Evolutionary conservation across 2,329 filamentous ascomycete species (phyloP).

Genomic region (Botrytis hyacinthi): DNA sequence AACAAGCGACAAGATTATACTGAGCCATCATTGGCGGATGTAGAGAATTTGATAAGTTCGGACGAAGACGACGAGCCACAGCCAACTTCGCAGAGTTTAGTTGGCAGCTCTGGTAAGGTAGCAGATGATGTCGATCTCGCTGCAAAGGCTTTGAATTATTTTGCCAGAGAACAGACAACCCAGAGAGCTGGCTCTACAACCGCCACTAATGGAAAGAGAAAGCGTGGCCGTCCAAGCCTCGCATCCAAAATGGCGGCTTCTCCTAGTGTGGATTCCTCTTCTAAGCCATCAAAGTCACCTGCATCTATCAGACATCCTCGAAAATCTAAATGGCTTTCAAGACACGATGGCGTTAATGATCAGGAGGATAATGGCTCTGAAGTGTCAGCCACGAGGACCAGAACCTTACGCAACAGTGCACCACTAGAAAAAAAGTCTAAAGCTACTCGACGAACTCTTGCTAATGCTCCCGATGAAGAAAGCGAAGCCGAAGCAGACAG

Average conservation of each 20-base stretch:
- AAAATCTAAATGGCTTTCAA: slow-evolving; percentile 34
- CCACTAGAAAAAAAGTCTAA: background rate
- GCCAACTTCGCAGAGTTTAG: slow-evolving; percentile 7
- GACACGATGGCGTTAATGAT: slow-evolving; percentile 30
- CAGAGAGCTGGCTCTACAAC: slow-evolving; percentile 1
- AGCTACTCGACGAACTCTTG: background rate
- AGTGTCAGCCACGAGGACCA: background rate
- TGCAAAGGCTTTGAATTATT: slow-evolving; percentile 28
- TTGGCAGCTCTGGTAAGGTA: slow-evolving; percentile 7
- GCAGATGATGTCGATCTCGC: slow-evolving; percentile 28
- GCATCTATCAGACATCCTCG: slow-evolving; percentile 29
- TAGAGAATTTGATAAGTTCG: slow-evolving; percentile 24
- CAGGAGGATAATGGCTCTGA: slow-evolving; percentile 15
- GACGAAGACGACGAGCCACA: background rate
- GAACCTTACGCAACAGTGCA: background rate
- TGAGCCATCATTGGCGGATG: slow-evolving; percentile 30
- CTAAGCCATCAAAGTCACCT: slow-evolving; percentile 10
- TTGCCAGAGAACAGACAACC: slow-evolving; percentile 20
- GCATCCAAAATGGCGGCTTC: slow-evolving; percentile 2
- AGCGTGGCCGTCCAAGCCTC: slow-evolving; percentile 22
- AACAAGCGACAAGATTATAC: slow-evolving; percentile 29
- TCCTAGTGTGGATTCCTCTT: background rate
- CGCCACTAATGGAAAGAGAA: slow-evolving; percentile 22
- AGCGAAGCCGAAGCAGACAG: background rate
- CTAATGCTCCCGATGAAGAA: background rate